Base-by-base conservation (phyloP, 108 stramenopile species). In the Craspedostauros australis region DNA sequence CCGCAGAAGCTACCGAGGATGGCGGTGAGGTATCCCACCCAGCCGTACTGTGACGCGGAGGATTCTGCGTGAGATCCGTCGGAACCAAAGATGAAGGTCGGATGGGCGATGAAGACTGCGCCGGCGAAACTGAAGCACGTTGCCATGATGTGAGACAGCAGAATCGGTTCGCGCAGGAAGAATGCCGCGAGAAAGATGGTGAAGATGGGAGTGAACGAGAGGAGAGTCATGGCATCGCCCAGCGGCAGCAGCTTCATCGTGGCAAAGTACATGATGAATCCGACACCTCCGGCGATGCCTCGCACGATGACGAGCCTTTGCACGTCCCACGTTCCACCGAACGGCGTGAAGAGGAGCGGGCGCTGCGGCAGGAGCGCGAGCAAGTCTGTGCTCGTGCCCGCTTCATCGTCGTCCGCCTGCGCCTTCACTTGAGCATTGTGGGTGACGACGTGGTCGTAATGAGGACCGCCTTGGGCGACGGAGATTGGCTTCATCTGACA, bases 21-120 rank as follows among this genome's bases (percentile, higher is more conserved):
- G 0, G 50, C 68, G 5, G 68, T 50, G 11, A 56, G 8, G 46
- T 69, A 69, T 55, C 68, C 68, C n/a, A n/a, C n/a, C n/a, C n/a
- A n/a, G 4, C 46, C 11, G 26, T n/a, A 53, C 27, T 24, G 20
- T 2, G 37, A 15, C 2, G 31, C 15, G 20, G 18, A 22, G 11
- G 18, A 14, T 31, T 2, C 27, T 4, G 15, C 34, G 7, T 14
- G 9, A 38, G 34, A 18, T 1, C 34, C 49, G 4, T 7, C 54
- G 2, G 39, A n/a, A 25, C 61, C 61, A 54, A 69, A 56, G 19
- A 69, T 11, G 44, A 69, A 69, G 53, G 47, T 39, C 2, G 68
- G 61, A 24, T 27, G 43, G 14, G 43, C 43, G 20, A 69, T 69
- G 2, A 69, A 33, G 2, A 46, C 23, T 21, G 60, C 60, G 2